A percentile compares a stretch with the other conserved stretches of the same genome.
These are phyloP conservation scores for Stramenopiles sp. DNA, from an alignment of 352 stramenopile genomes.

Conservation along the genomic window DNA sequence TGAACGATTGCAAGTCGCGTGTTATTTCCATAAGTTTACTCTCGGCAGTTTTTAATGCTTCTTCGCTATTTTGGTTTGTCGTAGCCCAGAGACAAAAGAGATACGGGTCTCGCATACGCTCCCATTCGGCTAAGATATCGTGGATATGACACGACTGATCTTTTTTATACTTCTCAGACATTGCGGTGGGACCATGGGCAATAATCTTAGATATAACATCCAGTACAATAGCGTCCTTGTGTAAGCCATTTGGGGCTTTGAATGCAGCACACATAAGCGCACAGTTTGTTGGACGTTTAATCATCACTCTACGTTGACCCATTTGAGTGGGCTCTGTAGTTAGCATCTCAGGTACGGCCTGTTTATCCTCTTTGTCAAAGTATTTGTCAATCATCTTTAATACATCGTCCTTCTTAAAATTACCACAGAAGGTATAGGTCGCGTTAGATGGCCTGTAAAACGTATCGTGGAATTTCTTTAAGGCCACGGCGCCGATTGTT, in stretches of 20 bases:
- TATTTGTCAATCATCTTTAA: background rate
- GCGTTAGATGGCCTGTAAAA: background rate
- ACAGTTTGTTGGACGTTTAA: background rate
- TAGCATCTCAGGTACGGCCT: background rate
- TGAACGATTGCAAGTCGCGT: background rate
- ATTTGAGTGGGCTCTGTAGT: background rate
- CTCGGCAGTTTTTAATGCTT: background rate
- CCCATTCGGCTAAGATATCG: background rate
- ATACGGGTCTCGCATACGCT: background rate
- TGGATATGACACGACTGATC: background rate
- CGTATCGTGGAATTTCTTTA: constrained; percentile 9
- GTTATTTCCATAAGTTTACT: background rate
- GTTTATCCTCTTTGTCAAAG: background rate
- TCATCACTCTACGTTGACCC: background rate
- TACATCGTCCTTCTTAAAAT: background rate
- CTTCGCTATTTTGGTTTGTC: background rate
- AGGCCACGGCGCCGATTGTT: background rate
- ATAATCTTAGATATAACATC: background rate
- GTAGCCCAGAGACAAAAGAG: background rate
- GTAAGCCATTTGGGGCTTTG: background rate
- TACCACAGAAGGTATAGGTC: background rate
- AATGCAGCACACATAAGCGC: background rate
- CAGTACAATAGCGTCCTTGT: background rate
- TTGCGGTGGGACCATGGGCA: background rate
- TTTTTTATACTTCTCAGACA: background rate